phyloP scores from a whole-genome alignment of 23 red algal genomes.

The Gracilaria domingensis region DNA sequence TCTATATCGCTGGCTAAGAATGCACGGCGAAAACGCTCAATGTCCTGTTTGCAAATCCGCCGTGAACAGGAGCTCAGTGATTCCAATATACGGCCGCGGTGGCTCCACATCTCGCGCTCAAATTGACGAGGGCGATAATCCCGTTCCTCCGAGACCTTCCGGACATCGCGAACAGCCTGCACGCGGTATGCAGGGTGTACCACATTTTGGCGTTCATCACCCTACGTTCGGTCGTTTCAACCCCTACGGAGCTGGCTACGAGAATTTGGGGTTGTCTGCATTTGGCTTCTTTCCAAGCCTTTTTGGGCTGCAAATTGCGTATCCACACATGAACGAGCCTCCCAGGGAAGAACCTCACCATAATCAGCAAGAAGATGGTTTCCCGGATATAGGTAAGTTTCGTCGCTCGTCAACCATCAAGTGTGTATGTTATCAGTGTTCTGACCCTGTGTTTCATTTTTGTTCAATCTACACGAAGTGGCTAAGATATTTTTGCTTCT shows the following conservation, averaged over 20 bases:
- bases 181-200: slow-evolving; percentile 36
- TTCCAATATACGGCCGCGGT: slow-evolving; percentile 96
- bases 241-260: slow-evolving; percentile 46
- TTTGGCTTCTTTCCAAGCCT: slow-evolving; percentile 85
- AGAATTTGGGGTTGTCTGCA: slow-evolving; percentile 51
- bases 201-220: slow-evolving; percentile 70
- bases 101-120: slow-evolving; percentile 39
- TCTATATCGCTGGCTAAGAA: slow-evolving; percentile 81
- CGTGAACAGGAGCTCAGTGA: slow-evolving; percentile 73
- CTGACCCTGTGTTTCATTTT: neutral
- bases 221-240: slow-evolving; percentile 71
- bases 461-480: slow-evolving; percentile 6
- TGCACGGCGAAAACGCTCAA: slow-evolving; percentile 68
- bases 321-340: slow-evolving; percentile 73
- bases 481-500: slow-evolving; percentile 68
- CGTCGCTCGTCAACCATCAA: neutral
- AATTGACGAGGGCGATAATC: slow-evolving; percentile 41
- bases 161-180: slow-evolving; percentile 56
- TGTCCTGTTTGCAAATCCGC: slow-evolving; percentile 98
- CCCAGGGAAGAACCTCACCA: slow-evolving; percentile 40
- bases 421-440: neutral
- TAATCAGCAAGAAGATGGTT: slow-evolving; percentile 50
- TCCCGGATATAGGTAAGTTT: slow-evolving; percentile 47
- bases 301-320: slow-evolving; percentile 89
- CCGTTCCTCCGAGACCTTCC: slow-evolving; percentile 59